A percentile compares a stretch with the other conserved stretches of the same genome.
These are phyloP conservation scores for Inosperma sp. DNA, from an alignment of 768 basidiomycete genomes.

Conservation along the genomic window DNA sequence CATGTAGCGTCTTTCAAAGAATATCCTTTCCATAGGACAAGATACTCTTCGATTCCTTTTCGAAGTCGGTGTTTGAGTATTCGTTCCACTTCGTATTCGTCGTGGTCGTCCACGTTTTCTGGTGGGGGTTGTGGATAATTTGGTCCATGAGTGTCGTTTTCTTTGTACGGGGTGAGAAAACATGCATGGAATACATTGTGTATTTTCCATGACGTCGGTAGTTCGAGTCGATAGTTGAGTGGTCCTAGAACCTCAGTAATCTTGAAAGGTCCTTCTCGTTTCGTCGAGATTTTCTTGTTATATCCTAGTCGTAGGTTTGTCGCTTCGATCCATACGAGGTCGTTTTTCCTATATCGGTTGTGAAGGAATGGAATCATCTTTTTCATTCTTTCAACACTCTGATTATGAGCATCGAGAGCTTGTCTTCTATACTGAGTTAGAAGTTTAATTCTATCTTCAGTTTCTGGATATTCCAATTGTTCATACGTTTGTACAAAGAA, in stretches of 20 bases:
- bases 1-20: not conserved
- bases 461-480: conserved; percentile 7
- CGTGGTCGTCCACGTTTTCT: conserved; percentile 1
- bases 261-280: conserved; percentile 16
- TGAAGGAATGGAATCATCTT: not conserved
- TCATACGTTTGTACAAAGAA: conserved; percentile 10
- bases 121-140: not conserved
- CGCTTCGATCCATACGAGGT: not conserved
- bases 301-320: not conserved
- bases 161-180: conserved; percentile 7
- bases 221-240: conserved; percentile 12
- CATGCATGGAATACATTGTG: conserved; percentile 20
- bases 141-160: conserved; percentile 9
- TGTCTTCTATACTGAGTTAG: conserved; percentile 7
- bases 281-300: conserved; percentile 7
- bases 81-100: conserved; percentile 13
- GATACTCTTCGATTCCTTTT: not conserved
- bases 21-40: conserved; percentile 3
- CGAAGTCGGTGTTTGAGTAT: conserved; percentile 6
- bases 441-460: conserved; percentile 10
- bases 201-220: conserved; percentile 16
- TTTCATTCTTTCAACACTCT: conserved; percentile 4
- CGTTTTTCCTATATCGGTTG: conserved; percentile 4
- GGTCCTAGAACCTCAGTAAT: conserved; percentile 17
- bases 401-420: conserved; percentile 16